Conservation (phyloP, 2,329 filamentous ascomycete species). For the Colletotrichum sp. region DNA sequence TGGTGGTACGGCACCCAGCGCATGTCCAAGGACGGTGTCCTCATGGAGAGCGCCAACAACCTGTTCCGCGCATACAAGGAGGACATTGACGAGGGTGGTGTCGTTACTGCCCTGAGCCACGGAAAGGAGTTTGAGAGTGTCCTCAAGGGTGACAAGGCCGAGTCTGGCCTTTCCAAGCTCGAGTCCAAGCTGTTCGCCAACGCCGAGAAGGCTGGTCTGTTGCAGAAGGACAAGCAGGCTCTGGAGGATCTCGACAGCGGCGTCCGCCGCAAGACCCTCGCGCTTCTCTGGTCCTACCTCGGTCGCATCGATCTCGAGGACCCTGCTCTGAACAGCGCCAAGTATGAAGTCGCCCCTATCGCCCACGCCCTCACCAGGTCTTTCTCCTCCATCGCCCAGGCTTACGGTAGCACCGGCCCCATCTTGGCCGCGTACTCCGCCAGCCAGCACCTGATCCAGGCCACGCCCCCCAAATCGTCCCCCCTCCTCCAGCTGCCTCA, state of each 20-base stretch:
- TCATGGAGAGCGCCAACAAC: slow-evolving; percentile 92
- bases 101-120: slow-evolving; percentile 81
- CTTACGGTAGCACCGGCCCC: slow-evolving; percentile 83
- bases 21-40: slow-evolving; percentile 90
- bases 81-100: slow-evolving; percentile 77
- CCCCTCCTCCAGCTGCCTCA: slow-evolving; percentile 92
- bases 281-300: slow-evolving; percentile 93
- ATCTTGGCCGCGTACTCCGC: slow-evolving; percentile 83
- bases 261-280: slow-evolving; percentile 83
- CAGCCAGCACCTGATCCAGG: slow-evolving; percentile 89
- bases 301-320: slow-evolving; percentile 87
- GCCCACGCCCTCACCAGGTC: slow-evolving; percentile 86
- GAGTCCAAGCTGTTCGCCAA: slow-evolving; percentile 76
- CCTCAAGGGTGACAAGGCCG: slow-evolving; percentile 78
- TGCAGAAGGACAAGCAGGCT: slow-evolving; percentile 75
- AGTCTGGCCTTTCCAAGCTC: slow-evolving; percentile 80
- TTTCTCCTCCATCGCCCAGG: slow-evolving; percentile 84
- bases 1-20: slow-evolving; percentile 99
- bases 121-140: slow-evolving; percentile 85
- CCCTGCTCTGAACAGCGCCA: slow-evolving; percentile 77
- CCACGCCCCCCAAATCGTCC: slow-evolving; percentile 80
- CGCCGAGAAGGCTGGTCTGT: slow-evolving; percentile 63
- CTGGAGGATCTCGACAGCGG: slow-evolving; percentile 83
- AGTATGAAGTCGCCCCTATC: slow-evolving; percentile 87
- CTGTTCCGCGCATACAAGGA: slow-evolving; percentile 94